Conservation (phyloP, 2,329 filamentous ascomycete genomes). For the Paraphoma chrysanthemicola region DNA sequence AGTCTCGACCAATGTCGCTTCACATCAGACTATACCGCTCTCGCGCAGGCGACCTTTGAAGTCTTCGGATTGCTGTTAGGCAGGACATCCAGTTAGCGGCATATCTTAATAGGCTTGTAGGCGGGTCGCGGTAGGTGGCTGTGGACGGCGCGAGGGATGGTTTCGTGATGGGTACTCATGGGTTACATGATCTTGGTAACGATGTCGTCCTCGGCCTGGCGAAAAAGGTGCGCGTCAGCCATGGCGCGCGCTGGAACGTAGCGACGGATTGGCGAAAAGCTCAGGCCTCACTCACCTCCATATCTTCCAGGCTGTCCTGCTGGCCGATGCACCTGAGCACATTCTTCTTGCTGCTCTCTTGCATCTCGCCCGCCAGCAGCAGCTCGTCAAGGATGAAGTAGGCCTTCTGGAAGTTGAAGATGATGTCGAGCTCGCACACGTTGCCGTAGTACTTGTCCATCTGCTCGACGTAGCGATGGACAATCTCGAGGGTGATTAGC, state of each 20-base stretch:
- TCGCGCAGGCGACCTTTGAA: constrained; percentile 39
- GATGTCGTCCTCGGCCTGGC: constrained; percentile 83
- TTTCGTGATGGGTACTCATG: constrained; percentile 15
- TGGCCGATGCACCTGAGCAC: constrained; percentile 94
- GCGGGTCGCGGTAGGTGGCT: constrained; percentile 18
- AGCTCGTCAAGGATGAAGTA: constrained; percentile 99
- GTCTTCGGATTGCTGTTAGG: constrained; percentile 38
- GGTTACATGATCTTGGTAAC: constrained; percentile 84
- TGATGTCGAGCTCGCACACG: constrained; percentile 98
- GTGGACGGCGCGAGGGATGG: constrained; percentile 11
- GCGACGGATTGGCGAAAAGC: constrained; percentile 21
- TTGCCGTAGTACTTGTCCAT: constrained; percentile 99
- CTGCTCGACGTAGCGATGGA: constrained; percentile 99
- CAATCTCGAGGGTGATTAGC: constrained; percentile 96
- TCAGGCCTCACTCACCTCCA: constrained; percentile 80
- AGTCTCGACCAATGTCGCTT: constrained; percentile 5
- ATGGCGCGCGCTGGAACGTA: constrained; percentile 36
- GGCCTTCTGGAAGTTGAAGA: constrained; percentile 99
- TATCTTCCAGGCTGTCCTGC: constrained; percentile 96
- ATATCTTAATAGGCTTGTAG: constrained; percentile 17
- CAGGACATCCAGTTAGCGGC: constrained; percentile 36
- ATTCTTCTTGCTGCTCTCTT: constrained; percentile 99
- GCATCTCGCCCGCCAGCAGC: constrained; percentile 91
- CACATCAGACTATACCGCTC: constrained; percentile 39
- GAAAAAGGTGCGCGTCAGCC: constrained; percentile 51